Base-by-base conservation (phyloP, 2,329 filamentous ascomycete genomes). In the Aspergillus sp. region DNA sequence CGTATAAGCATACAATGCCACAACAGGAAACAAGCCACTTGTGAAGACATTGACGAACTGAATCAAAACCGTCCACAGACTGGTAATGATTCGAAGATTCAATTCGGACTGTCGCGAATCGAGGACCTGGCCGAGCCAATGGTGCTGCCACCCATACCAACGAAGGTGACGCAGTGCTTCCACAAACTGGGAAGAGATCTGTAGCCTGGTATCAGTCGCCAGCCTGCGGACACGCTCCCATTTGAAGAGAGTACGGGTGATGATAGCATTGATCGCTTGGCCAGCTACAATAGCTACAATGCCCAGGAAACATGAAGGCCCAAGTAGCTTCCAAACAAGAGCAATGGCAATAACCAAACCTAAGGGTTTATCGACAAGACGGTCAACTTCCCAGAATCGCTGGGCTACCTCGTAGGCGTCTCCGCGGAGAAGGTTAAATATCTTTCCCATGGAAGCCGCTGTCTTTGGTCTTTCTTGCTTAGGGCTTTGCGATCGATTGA, bases 391-490 rank as follows among this genome's bases (percentile, higher is more conserved):
- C 92, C 92, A 96, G 67, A 96, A 95, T 49, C 90, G 65, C 60
- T 75, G 74, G 16, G 73, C 73, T 6, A 75, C 73, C 58, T 76
- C 72, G 42, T 77, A 75, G 10, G 73, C 74, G 61, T 76, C 76
- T 6, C 82, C 82, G 42, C 91, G 87, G 81, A 96, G 90, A 2
- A 96, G 77, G 67, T 96, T 96, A 61, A 96, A 84, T 54, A 96
- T 95, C 71, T 96, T 96, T 7, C 92, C 92, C 76, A 93, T 94
- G 0, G 90, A 92, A 0, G 92, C 91, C 2, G 89, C 85, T 57
- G 84, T 78, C 57, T 83, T 82, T 26, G 60, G 61, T 57, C 73
- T 73, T 49, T 69, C 62, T 36, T 63, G 70, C 53, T 58, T 71
- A 58, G 64, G 64, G 42, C 64, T 65, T 47, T 67, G 67, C 59